Conservation (phyloP, 1,139 yeast species). For the Candida sp. region DNA sequence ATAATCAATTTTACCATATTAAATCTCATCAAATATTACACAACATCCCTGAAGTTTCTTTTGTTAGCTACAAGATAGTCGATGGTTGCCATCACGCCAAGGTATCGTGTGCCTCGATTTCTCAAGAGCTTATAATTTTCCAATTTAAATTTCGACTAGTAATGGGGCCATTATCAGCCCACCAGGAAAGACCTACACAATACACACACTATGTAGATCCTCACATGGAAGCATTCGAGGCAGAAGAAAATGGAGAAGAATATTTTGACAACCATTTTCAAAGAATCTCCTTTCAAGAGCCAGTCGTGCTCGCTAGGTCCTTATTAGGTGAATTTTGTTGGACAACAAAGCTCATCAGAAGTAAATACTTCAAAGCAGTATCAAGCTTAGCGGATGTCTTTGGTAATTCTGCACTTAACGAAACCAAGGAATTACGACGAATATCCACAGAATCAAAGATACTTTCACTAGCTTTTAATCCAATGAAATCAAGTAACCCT, state of each 20-base stretch:
- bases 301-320: conserved; percentile 24
- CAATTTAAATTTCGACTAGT: conserved; percentile 24
- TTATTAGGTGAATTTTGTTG: conserved; percentile 52
- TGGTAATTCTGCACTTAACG: conserved; percentile 40
- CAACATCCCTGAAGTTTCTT: conserved; percentile 58
- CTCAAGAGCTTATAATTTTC: conserved; percentile 45
- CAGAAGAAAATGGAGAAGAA: neutral
- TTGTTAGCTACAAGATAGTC: conserved; percentile 22
- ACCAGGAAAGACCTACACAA: conserved; percentile 11
- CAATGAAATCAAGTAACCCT: conserved; percentile 35
- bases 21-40: conserved; percentile 46
- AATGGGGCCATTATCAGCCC: conserved; percentile 26
- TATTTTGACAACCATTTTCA: conserved; percentile 12
- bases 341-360: conserved; percentile 45
- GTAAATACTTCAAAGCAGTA: conserved; percentile 46
- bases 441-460: conserved; percentile 35
- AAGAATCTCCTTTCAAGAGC: conserved; percentile 20
- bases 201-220: conserved; percentile 25
- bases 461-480: conserved; percentile 33
- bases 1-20: conserved; percentile 26
- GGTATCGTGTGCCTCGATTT: conserved; percentile 43
- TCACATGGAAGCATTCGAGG: conserved; percentile 22
- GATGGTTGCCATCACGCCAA: conserved; percentile 16
- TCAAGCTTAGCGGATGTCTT: conserved; percentile 43
- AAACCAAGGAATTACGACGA: conserved; percentile 18